Evolutionary conservation across 2,329 filamentous ascomycete genomes (phyloP).

Genomic region (Colletotrichum somersetense): DNA sequence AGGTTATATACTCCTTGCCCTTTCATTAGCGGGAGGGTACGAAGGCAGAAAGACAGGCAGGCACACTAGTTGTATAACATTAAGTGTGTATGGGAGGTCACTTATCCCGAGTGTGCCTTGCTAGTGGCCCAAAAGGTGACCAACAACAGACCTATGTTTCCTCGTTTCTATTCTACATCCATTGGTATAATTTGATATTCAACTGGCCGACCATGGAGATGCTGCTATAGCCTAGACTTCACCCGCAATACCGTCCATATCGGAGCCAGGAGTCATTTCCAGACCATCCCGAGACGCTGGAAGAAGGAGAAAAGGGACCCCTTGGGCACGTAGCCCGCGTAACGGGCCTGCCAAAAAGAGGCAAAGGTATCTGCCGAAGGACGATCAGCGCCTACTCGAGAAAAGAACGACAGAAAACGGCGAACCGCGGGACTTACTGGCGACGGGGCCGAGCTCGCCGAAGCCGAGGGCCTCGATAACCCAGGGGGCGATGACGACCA

Average conservation of each 20-base stretch:
- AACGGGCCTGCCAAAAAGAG: conserved; percentile 29
- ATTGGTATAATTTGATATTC: not conserved
- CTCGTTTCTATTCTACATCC: not conserved
- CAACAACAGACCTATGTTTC: too few relatives aligned
- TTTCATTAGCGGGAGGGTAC: not conserved
- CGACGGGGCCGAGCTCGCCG: conserved; percentile 22
- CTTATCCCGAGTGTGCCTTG: not conserved
- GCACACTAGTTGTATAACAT: too few relatives aligned
- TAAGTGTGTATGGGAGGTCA: not conserved
- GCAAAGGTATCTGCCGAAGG: conserved; percentile 14
- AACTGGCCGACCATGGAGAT: not conserved
- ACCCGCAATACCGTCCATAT: not conserved
- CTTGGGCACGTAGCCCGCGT: conserved; percentile 32
- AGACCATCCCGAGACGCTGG: conserved; percentile 28
- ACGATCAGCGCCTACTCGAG: not conserved
- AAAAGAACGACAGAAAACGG: too few relatives aligned
- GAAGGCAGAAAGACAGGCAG: not conserved
- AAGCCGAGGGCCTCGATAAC: conserved; percentile 39
- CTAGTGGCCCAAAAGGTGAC: not conserved
- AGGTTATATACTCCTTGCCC: not conserved
- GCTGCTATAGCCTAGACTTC: not conserved
- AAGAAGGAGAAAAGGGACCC: conserved; percentile 27
- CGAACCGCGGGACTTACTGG: not conserved
- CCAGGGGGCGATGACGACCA: conserved; percentile 35
- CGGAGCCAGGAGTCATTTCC: conserved; percentile 19